Percentiles rank a stretch among this genome's conserved stretches.
phyloP scores from a whole-genome alignment of 2,329 filamentous ascomycete species.

The Aspergillus puulaauensis region DNA sequence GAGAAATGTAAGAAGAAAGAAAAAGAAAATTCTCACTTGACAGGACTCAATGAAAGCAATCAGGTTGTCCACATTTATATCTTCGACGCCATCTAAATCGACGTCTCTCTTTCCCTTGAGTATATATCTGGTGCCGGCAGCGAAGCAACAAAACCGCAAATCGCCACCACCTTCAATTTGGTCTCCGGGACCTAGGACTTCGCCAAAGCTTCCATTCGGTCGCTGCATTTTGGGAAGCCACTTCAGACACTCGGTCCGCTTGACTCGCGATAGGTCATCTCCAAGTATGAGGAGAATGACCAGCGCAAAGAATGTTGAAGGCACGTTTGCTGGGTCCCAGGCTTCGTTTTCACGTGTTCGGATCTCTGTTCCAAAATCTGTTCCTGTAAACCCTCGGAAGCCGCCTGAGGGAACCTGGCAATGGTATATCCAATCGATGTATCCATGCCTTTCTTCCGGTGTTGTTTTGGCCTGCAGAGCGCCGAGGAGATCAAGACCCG shows the following conservation, averaged over 20 bases:
- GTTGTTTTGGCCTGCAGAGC: conserved; percentile 58
- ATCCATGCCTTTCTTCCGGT: conserved; percentile 53
- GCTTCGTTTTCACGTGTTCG: conserved; percentile 52
- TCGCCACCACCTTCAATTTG: conserved; percentile 76
- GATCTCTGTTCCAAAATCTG: conserved; percentile 50
- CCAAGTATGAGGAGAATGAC: conserved; percentile 67
- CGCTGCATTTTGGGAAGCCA: conserved; percentile 80
- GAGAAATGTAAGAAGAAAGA: background rate
- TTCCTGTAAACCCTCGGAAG: conserved; percentile 82
- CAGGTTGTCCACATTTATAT: conserved; percentile 72
- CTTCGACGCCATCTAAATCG: conserved; percentile 58
- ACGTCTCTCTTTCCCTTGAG: conserved; percentile 63
- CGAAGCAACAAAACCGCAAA: conserved; percentile 84
- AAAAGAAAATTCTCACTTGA: conserved; percentile 43
- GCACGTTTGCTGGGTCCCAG: conserved; percentile 78
- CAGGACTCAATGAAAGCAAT: conserved; percentile 69
- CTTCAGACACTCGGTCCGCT: conserved; percentile 63
- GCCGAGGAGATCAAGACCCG: conserved; percentile 78
- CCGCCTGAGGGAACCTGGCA: conserved; percentile 85
- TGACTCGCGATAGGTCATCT: conserved; percentile 65
- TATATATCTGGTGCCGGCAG: conserved; percentile 78
- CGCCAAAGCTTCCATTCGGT: conserved; percentile 85
- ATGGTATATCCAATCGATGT: conserved; percentile 75
- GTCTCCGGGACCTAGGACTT: conserved; percentile 64
- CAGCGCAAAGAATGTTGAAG: conserved; percentile 87